These are phyloP conservation scores for Mycena vitilis DNA, from an alignment of 768 basidiomycete genomes.

Conservation along the genomic window DNA sequence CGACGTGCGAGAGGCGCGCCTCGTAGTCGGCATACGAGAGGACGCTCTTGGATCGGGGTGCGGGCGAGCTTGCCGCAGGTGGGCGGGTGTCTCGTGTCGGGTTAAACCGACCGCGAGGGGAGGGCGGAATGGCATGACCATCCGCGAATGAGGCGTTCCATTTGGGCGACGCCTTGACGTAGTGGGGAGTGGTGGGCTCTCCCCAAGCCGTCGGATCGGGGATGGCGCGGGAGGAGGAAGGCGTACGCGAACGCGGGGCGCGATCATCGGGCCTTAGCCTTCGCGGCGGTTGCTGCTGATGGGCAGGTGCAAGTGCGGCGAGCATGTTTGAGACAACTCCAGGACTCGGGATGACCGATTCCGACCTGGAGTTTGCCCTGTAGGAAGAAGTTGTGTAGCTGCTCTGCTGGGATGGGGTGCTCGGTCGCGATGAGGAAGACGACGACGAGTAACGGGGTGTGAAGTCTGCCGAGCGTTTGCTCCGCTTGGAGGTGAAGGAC, in stretches of 20 bases:
- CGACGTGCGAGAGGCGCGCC: no score
- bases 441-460: not conserved
- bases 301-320: not conserved
- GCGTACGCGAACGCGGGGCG: no score
- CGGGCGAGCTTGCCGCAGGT: no score
- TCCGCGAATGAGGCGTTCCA: conserved; percentile 4
- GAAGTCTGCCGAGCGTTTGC: not conserved
- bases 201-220: no score
- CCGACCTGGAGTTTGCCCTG: not conserved
- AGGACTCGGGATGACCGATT: not conserved
- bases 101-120: no score
- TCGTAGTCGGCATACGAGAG: no score
- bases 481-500: not conserved
- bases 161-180: conserved; percentile 2
- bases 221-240: not conserved
- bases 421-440: not conserved
- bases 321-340: not conserved
- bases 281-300: not conserved
- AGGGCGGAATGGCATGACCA: not conserved
- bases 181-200: not conserved
- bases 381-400: not conserved
- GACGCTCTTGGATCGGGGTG: no score
- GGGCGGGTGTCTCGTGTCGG: no score
- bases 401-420: no score
- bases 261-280: no score